Percentiles rank a stretch among this genome's conserved stretches.
phyloP scores from a whole-genome alignment of 1,139 yeast species.

The Dujonia santamariae region DNA sequence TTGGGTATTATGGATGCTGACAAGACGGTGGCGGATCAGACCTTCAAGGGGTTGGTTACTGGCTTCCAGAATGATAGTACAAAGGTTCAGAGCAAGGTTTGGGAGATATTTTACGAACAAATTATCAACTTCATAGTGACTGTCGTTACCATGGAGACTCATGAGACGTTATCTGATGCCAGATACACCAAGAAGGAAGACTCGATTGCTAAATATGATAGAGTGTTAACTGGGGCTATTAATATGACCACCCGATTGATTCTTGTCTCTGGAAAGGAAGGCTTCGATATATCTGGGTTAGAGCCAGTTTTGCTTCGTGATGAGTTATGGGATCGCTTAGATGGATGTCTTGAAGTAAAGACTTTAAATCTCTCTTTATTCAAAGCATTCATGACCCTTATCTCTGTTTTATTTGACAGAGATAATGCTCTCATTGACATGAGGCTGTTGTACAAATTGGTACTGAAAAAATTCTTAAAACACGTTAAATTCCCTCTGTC shows the following conservation, averaged over 20 bases:
- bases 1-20: slow-evolving; percentile 72
- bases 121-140: slow-evolving; percentile 55
- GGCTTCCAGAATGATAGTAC: slow-evolving; percentile 58
- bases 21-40: slow-evolving; percentile 50
- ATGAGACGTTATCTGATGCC: slow-evolving; percentile 69
- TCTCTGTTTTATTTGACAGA: slow-evolving; percentile 19
- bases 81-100: slow-evolving; percentile 53
- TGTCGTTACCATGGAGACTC: slow-evolving; percentile 53
- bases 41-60: slow-evolving; percentile 43
- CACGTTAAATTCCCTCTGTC: slow-evolving; percentile 41
- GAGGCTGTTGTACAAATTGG: slow-evolving; percentile 36
- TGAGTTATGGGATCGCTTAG: slow-evolving; percentile 42
- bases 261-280: too few species aligned
- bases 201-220: slow-evolving; percentile 59
- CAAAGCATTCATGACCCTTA: slow-evolving; percentile 38
- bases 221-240: slow-evolving; percentile 55
- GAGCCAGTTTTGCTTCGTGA: too few species aligned
- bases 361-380: slow-evolving; percentile 45
- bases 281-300: too few species aligned
- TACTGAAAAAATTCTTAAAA: slow-evolving; percentile 51
- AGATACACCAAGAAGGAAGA: slow-evolving; percentile 70
- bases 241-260: slow-evolving; percentile 46
- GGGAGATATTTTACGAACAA: slow-evolving; percentile 56
- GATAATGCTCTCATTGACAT: slow-evolving; percentile 13
- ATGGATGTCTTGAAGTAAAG: slow-evolving; percentile 18